Conservation (phyloP, 228 moss, liverwort and hornwort species). For the Sphagnum fallax region DNA sequence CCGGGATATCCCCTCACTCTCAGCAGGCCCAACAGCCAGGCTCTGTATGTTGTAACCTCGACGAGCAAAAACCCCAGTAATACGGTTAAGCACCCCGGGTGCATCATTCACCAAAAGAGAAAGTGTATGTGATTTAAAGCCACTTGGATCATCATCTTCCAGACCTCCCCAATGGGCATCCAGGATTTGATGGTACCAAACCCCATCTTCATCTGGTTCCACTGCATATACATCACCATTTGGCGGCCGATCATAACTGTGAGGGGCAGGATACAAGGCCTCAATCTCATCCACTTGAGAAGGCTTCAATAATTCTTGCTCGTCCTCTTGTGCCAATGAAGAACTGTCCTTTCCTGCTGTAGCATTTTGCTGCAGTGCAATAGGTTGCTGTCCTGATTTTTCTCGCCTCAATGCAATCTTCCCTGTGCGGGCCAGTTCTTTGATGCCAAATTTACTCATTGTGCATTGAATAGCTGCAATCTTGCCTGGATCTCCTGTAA, state of each 20-base stretch:
- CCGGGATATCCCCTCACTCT: constrained; percentile 63
- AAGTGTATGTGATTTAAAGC: constrained; percentile 77
- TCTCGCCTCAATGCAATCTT: constrained; percentile 94
- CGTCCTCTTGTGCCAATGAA: constrained; percentile 15
- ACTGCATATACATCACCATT: constrained; percentile 92
- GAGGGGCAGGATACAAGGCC: constrained; percentile 17
- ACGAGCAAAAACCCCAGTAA: constrained; percentile 87
- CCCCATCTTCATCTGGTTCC: constrained; percentile 77
- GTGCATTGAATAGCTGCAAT: constrained; percentile 66
- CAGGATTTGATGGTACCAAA: constrained; percentile 91
- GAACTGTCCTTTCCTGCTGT: constrained; percentile 13
- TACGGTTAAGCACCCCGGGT: constrained; percentile 86
- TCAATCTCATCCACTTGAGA: constrained; percentile 10
- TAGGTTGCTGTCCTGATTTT: constrained; percentile 27
- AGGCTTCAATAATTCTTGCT: constrained; percentile 10
- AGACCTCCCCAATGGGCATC: constrained; percentile 90
- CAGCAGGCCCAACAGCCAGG: constrained; percentile 81
- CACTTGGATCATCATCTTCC: constrained; percentile 60
- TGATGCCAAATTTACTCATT: constrained; percentile 90
- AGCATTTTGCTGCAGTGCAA: constrained; percentile 16
- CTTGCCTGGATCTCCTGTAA: constrained; percentile 96
- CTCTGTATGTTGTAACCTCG: constrained; percentile 94
- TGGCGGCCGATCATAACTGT: constrained; percentile 32
- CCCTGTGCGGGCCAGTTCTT: constrained; percentile 90
- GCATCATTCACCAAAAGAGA: constrained; percentile 78